These are phyloP conservation scores for Priceomyces castillae DNA, from an alignment of 805 yeast genomes.

Conservation along the genomic window DNA sequence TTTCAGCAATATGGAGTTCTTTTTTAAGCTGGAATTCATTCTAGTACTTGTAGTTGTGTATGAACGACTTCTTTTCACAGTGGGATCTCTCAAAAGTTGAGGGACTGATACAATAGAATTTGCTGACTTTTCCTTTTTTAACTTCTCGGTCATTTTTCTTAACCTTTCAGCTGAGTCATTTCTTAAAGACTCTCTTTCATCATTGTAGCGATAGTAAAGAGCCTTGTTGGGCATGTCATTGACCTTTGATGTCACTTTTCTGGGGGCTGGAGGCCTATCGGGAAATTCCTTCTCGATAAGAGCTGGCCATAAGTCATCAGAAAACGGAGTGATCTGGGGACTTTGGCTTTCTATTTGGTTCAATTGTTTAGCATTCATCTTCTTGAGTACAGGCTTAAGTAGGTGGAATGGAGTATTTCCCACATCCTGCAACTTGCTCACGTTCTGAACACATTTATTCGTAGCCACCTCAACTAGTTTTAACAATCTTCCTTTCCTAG, in stretches of 20 bases:
- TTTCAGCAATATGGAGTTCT: conserved; percentile 30
- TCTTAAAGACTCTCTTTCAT: conserved; percentile 43
- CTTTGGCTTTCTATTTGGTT: conserved; percentile 39
- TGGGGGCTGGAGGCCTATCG: conserved; percentile 32
- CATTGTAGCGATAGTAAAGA: conserved; percentile 36
- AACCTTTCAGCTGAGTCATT: conserved; percentile 45
- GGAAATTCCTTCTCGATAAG: conserved; percentile 48
- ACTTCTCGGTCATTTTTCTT: conserved; percentile 37
- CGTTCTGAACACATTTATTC: conserved; percentile 18
- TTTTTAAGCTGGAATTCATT: conserved; percentile 10
- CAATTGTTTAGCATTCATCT: conserved; percentile 46
- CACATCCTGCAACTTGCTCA: conserved; percentile 19
- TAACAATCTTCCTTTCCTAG: conserved; percentile 4
- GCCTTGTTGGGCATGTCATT: conserved; percentile 34
- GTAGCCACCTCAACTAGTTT: conserved; percentile 13
- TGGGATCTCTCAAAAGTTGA: conserved; percentile 27
- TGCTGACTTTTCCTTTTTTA: conserved; percentile 39
- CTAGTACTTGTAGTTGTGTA: conserved; percentile 8
- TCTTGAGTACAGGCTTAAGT: conserved; percentile 44
- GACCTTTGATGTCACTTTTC: background rate
- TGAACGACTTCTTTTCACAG: conserved; percentile 14
- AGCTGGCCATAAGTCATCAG: conserved; percentile 47
- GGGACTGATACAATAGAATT: conserved; percentile 38
- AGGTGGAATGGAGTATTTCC: conserved; percentile 43
- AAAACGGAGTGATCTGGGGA: conserved; percentile 39